phyloP scores from a whole-genome alignment of 2,329 filamentous ascomycete species.

The Drechslerella dactyloides region DNA sequence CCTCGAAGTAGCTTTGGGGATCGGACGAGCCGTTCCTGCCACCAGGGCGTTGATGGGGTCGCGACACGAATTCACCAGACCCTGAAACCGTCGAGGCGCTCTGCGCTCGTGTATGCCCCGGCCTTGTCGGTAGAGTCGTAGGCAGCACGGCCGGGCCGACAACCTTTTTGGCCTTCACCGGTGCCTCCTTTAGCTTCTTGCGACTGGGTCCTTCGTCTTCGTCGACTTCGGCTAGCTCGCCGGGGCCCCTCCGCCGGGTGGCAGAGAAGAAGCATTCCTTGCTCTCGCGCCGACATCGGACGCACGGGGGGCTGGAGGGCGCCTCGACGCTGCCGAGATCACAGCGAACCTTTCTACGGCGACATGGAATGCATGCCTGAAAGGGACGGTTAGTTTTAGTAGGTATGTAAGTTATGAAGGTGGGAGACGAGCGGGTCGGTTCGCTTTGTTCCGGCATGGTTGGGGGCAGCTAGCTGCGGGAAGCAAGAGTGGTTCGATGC shows the following conservation, averaged over 20 bases:
- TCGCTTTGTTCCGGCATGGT: too few species aligned
- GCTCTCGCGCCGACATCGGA: constrained; percentile 89
- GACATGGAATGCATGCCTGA: constrained; percentile 63
- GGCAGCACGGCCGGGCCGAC: constrained; percentile 45
- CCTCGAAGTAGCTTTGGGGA: constrained; percentile 59
- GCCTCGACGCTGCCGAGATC: constrained; percentile 80
- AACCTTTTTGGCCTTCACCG: constrained; percentile 21
- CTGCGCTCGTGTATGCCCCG: constrained; percentile 54
- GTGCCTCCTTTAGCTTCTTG: constrained; percentile 48
- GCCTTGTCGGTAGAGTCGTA: constrained; percentile 62
- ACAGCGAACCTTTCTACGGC: constrained; percentile 65
- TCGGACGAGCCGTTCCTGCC: constrained; percentile 71
- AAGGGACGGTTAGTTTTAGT: constrained; percentile 23
- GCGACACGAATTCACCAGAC: constrained; percentile 55
- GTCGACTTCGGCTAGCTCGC: constrained; percentile 66
- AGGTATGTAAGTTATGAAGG: too few species aligned
- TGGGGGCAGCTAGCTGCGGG: background rate
- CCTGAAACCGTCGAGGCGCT: constrained; percentile 43
- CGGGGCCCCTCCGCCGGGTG: constrained; percentile 79
- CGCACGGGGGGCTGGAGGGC: constrained; percentile 90
- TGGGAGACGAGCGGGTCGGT: too few species aligned
- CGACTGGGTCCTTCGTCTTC: constrained; percentile 56
- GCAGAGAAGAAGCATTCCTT: constrained; percentile 98
- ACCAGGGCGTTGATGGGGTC: constrained; percentile 63
- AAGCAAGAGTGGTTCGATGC: constrained; percentile 1